phyloP scores from a whole-genome alignment of 768 basidiomycete species.

The Pleurotus platypus region DNA sequence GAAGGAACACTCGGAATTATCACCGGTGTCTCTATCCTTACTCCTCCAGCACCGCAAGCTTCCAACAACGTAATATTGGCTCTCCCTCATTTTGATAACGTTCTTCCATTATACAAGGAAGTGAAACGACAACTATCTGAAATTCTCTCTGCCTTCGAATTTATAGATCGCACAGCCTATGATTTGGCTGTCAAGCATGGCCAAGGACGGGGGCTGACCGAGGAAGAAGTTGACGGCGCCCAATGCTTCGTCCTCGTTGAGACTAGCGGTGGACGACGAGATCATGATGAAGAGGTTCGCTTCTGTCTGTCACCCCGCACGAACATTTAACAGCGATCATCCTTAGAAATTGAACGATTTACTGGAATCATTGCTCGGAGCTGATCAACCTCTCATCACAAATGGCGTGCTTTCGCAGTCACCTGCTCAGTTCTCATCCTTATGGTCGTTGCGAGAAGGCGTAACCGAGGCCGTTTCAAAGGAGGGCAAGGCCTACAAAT shows the following conservation, averaged over 20 bases:
- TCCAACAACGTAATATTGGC: slow-evolving; percentile 92
- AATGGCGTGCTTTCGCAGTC: slow-evolving; percentile 93
- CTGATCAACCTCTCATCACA: slow-evolving; percentile 72
- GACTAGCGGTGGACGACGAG: slow-evolving; percentile 88
- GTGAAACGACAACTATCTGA: slow-evolving; percentile 85
- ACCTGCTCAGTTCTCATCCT: slow-evolving; percentile 79
- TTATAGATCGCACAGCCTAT: slow-evolving; percentile 84
- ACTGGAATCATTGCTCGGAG: slow-evolving; percentile 72
- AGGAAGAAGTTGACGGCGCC: slow-evolving; percentile 72
- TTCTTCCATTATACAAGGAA: slow-evolving; percentile 79
- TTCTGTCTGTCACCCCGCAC: slow-evolving; percentile 1
- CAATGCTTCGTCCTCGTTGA: slow-evolving; percentile 91
- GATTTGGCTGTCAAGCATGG: slow-evolving; percentile 83
- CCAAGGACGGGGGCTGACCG: slow-evolving; percentile 70
- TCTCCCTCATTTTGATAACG: slow-evolving; percentile 80
- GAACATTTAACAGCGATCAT: slow-evolving; percentile 1
- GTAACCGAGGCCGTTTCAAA: slow-evolving; percentile 91
- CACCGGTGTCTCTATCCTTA: slow-evolving; percentile 92
- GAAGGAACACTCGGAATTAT: slow-evolving; percentile 96
- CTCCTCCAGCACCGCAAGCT: slow-evolving; percentile 77
- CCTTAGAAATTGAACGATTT: slow-evolving; percentile 79
- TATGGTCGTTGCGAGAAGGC: slow-evolving; percentile 92
- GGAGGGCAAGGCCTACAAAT: slow-evolving; percentile 95
- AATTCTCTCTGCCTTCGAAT: slow-evolving; percentile 97
- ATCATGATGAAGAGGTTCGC: slow-evolving; percentile 88